Conservation (phyloP, 768 basidiomycete species). For the Hypholoma fasciculare region DNA sequence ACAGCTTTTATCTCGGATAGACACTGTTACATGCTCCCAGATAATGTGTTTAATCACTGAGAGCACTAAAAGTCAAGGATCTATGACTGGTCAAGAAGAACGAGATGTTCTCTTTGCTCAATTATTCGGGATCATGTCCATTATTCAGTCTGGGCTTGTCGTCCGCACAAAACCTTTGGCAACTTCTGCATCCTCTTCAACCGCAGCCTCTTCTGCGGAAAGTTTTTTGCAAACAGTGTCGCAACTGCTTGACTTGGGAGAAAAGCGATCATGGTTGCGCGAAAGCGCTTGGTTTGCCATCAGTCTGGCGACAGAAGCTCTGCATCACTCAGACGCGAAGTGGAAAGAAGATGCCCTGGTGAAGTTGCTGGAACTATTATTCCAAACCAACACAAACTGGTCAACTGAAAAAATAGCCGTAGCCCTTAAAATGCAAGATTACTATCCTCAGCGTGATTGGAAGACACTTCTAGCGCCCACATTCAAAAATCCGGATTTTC, state of each 20-base stretch:
- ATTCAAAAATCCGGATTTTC: slow-evolving; percentile 74
- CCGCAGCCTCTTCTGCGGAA: slow-evolving; percentile 54
- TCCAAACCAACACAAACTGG: slow-evolving; percentile 62
- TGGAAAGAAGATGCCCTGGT: slow-evolving; percentile 75
- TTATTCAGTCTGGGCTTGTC: slow-evolving; percentile 84
- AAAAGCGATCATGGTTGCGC: slow-evolving; percentile 86
- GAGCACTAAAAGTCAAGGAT: slow-evolving; percentile 67
- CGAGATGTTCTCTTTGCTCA: slow-evolving; percentile 91
- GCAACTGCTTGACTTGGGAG: slow-evolving; percentile 67
- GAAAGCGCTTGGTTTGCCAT: slow-evolving; percentile 92
- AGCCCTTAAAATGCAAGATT: slow-evolving; percentile 65
- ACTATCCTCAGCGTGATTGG: slow-evolving; percentile 69
- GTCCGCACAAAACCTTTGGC: slow-evolving; percentile 59
- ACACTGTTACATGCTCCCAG: slow-evolving; percentile 76
- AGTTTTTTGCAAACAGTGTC: slow-evolving; percentile 60
- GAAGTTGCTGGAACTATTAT: slow-evolving; percentile 49
- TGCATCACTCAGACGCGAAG: slow-evolving; percentile 54
- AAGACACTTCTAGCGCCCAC: slow-evolving; percentile 59
- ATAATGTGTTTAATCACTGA: slow-evolving; percentile 76
- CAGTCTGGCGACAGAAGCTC: slow-evolving; percentile 58
- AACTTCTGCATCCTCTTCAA: slow-evolving; percentile 51
- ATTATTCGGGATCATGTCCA: slow-evolving; percentile 83
- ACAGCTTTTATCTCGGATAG: slow-evolving; percentile 77
- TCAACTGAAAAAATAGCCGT: slow-evolving; percentile 88
- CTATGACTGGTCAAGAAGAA: slow-evolving; percentile 89